These are phyloP conservation scores for Termitomyces sp. DNA, from an alignment of 768 basidiomycete genomes.

Conservation along the genomic window DNA sequence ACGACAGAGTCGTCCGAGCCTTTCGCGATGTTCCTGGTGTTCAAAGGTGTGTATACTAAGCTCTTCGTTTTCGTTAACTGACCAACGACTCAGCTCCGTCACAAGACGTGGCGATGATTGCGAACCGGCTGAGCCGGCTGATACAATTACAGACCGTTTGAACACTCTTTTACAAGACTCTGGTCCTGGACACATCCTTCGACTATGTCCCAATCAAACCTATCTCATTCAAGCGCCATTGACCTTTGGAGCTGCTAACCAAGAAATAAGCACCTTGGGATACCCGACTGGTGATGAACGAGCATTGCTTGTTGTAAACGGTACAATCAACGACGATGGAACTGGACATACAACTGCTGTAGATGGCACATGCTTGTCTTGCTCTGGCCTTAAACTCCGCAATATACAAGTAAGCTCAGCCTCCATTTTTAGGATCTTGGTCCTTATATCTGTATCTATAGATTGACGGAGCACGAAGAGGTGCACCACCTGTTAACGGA, in stretches of 20 bases:
- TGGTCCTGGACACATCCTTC: constrained; percentile 62
- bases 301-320: constrained; percentile 68
- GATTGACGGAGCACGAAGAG: constrained; percentile 71
- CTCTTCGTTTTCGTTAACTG: background rate
- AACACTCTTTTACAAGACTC: constrained; percentile 63
- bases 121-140: constrained; percentile 49
- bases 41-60: background rate
- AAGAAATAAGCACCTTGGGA: constrained; percentile 81
- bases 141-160: constrained; percentile 62
- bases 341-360: constrained; percentile 72
- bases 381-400: constrained; percentile 58
- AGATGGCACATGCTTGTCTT: constrained; percentile 58
- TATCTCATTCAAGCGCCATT: constrained; percentile 69
- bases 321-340: constrained; percentile 52
- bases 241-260: constrained; percentile 58
- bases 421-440: background rate
- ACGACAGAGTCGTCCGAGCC: background rate
- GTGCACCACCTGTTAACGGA: constrained; percentile 48
- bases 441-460: constrained; percentile 22
- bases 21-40: background rate
- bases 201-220: constrained; percentile 57
- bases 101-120: constrained; percentile 17
- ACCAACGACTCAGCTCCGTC: background rate
- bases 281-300: constrained; percentile 67
- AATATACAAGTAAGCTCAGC: constrained; percentile 58